Conservation (phyloP, 2,329 filamentous ascomycete species). For the Calonectria multiphialidica region DNA sequence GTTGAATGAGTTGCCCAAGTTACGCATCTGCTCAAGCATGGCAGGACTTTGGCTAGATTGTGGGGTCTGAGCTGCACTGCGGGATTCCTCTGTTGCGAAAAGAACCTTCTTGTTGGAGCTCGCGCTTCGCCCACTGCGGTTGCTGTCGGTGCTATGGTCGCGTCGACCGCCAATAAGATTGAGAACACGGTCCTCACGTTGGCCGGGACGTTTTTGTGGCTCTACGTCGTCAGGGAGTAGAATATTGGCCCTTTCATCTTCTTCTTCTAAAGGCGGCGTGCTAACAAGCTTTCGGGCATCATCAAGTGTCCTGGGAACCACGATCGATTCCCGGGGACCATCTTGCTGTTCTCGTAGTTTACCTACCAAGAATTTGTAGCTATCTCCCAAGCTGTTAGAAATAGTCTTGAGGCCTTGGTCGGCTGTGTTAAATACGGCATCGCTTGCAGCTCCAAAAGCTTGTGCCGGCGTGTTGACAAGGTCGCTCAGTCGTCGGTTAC, state of each 20-base stretch:
- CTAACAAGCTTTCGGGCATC: slow-evolving; percentile 92
- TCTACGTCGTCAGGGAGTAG: slow-evolving; percentile 55
- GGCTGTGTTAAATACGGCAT: slow-evolving; percentile 87
- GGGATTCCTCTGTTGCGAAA: slow-evolving; percentile 58
- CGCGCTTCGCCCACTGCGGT: slow-evolving; percentile 72
- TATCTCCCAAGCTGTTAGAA: slow-evolving; percentile 88
- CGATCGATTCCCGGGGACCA: slow-evolving; percentile 57
- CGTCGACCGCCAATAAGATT: slow-evolving; percentile 80
- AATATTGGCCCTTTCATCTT: slow-evolving; percentile 69
- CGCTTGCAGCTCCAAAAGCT: slow-evolving; percentile 84
- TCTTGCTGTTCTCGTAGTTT: slow-evolving; percentile 81
- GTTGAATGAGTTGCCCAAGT: slow-evolving; percentile 83
- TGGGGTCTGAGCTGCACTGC: slow-evolving; percentile 29
- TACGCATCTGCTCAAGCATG: slow-evolving; percentile 83
- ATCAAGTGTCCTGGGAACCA: slow-evolving; percentile 89
- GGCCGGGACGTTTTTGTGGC: slow-evolving; percentile 42
- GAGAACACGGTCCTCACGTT: slow-evolving; percentile 74
- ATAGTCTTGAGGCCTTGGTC: slow-evolving; percentile 95
- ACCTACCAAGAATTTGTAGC: slow-evolving; percentile 93
- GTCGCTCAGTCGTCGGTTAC: slow-evolving; percentile 84
- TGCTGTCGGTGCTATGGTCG: slow-evolving; percentile 83
- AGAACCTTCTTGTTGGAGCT: slow-evolving; percentile 70
- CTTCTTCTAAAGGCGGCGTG: slow-evolving; percentile 74
- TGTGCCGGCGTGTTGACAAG: slow-evolving; percentile 87
- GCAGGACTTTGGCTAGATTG: slow-evolving; percentile 61